Evolutionary conservation across 2,329 filamentous ascomycete genomes (phyloP), one percentile per base, ranked within the genome.

Genomic region (Sporothrix pseudoabietina): DNA sequence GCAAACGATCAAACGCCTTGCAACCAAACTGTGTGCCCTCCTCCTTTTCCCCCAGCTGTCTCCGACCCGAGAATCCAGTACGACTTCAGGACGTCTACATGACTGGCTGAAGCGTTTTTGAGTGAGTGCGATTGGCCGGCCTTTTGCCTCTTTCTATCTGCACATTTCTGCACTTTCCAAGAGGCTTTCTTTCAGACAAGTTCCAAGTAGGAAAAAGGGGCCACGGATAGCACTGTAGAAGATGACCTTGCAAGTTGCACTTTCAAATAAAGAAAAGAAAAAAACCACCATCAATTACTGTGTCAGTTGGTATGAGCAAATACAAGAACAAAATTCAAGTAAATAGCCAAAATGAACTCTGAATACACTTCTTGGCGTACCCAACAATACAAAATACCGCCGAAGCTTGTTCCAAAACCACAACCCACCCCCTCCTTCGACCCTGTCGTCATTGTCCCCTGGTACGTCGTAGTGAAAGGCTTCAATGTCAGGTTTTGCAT

Each of bases 1-100:
- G 30, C 22, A 65, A 66, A 32, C 66, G 72, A 73, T 73, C 72
- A 73, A 73, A 73, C 72, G 55, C 66, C 30, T 44, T 59, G 39
- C 71, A 49, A 66, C 52, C 61, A 69, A 57, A 52, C 57, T 49
- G 71, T 57, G 32, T 35, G 35, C 12, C 44, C 16, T 19, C 55
- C 9, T 32, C 52, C 9, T 32, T 22, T 26, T 49, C 3, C 14
- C 44, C 52, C 52, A 55, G 22, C 52, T 49, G 55, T 35, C 39
- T 26, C 49, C 55, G 55, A 55, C 47, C 5, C 54, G 30, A 54
- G 35, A 22, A 32, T n/a, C 12, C 35, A 47, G 61, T 65, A 30
- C 61, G 6, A 65, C 61, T n/a, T 44, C n/a, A 65, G 39, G 39
- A 65, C n/a, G n/a, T 32, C 61, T 16, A 10, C 61, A n/a, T 44